Conservation (phyloP, 768 basidiomycete genomes). For the Amanita thiersii region DNA sequence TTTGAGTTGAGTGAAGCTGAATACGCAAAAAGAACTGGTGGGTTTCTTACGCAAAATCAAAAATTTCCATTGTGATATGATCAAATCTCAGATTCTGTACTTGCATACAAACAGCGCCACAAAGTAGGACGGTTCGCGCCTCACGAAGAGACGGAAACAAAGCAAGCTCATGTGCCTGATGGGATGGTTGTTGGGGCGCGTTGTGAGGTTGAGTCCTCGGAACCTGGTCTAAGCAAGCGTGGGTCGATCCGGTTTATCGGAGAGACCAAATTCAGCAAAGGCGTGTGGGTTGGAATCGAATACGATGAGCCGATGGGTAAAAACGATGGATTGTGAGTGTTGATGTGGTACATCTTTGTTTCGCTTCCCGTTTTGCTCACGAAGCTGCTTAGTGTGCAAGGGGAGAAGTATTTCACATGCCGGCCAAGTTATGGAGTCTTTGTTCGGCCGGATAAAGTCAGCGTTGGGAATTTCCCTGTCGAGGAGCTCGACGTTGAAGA, state of each 20-base stretch:
- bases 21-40: slow-evolving; percentile 78
- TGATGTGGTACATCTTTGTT: slow-evolving; percentile 2
- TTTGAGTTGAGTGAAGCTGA: slow-evolving; percentile 81
- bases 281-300: slow-evolving; percentile 86
- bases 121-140: slow-evolving; percentile 86
- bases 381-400: slow-evolving; percentile 57
- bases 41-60: slow-evolving; percentile 7
- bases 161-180: slow-evolving; percentile 18
- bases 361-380: background rate
- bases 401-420: slow-evolving; percentile 81
- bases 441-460: slow-evolving; percentile 75
- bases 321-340: slow-evolving; percentile 86
- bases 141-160: slow-evolving; percentile 24
- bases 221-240: slow-evolving; percentile 64
- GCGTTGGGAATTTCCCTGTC: slow-evolving; percentile 80
- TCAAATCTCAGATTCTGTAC: slow-evolving; percentile 88
- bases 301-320: slow-evolving; percentile 96
- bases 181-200: slow-evolving; percentile 64
- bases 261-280: slow-evolving; percentile 62
- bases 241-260: slow-evolving; percentile 88
- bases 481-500: slow-evolving; percentile 65
- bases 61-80: background rate
- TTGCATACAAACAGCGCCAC: slow-evolving; percentile 80
- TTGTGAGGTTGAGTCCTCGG: slow-evolving; percentile 73
- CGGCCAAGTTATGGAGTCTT: slow-evolving; percentile 74